Evolutionary conservation across 108 stramenopile genomes (phyloP), one percentile per base, ranked within the genome.

Genomic region (Mediolabrus comicus): DNA sequence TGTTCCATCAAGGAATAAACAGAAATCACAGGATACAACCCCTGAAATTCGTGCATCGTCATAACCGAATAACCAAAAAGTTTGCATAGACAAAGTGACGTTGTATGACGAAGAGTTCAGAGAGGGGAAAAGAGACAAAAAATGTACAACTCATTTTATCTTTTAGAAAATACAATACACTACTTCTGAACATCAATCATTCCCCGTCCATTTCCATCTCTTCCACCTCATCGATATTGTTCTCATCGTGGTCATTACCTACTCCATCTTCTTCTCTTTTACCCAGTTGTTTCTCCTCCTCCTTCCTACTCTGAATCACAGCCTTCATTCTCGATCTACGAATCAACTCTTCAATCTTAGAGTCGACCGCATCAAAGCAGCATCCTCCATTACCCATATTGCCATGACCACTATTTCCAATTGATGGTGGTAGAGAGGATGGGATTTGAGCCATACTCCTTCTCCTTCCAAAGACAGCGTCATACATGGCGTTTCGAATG

Each of bases 261-360:
- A 32, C 16, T 26, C 11, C 22, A 3, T 53, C 59, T 26, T 39
- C 61, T 53, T 53, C 74, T 10, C 27, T 22, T 12, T 19, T 14
- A 10, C 8, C 41, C n/a, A 1, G n/a, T 16, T 28, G 26, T 17
- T 49, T 30, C 19, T 46, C 53, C 56, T 49, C 51, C 51, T 69
- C 62, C 29, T 58, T 69, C 2, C 27, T 63, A 39, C 62, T 51
- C 34, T 49, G 46, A 25, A 76, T 49, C 28, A 34, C 62, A 13
- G 75, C 75, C 39, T 76, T 67, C 32, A 76, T 31, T 12, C 75
- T 53, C 30, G 67, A 69, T 35, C 67, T 39, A 17, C 75, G 67
- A 55, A 76, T 76, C 57, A 76, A n/a, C 26, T 76, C 75, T 35
- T 76, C 75, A 64, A 76, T 69, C 26, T 76, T 76, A 29, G 67